Conservation (phyloP, 78 protist genomes). For the slime mould (Dictyostelium discoideum) region DNA sequence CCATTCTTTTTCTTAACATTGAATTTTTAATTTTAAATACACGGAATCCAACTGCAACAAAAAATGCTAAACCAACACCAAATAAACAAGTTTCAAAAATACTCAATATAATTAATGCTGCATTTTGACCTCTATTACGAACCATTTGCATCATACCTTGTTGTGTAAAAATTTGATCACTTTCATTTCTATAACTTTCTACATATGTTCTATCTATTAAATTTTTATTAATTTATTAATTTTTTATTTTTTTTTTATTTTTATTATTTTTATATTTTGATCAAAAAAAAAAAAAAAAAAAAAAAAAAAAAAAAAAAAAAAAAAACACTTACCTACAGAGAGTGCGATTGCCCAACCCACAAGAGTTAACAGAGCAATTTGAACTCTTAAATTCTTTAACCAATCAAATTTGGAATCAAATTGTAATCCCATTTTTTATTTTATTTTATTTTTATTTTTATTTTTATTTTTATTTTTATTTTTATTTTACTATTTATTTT, state of each 20-base stretch:
- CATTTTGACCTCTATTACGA: background rate
- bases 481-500: background rate
- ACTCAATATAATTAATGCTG: constrained; percentile 4
- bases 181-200: constrained; percentile 15
- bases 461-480: background rate
- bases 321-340: background rate
- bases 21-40: constrained; percentile 55
- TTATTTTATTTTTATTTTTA: too few relatives aligned
- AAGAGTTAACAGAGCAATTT: background rate
- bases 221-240: background rate
- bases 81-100: constrained; percentile 51
- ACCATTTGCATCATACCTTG: background rate
- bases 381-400: constrained; percentile 20
- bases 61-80: constrained; percentile 60
- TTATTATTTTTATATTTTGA: background rate
- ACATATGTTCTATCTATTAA: constrained; percentile 30
- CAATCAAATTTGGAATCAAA: too few relatives aligned
- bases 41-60: constrained; percentile 42
- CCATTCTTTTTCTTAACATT: constrained; percentile 56
- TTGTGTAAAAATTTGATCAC: background rate
- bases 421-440: too few relatives aligned
- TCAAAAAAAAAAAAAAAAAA: too few relatives aligned
- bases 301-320: too few relatives aligned
- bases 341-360: constrained; percentile 14
- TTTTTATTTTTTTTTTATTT: background rate